Conservation (phyloP, 805 yeast species). For the Candida ficus region DNA sequence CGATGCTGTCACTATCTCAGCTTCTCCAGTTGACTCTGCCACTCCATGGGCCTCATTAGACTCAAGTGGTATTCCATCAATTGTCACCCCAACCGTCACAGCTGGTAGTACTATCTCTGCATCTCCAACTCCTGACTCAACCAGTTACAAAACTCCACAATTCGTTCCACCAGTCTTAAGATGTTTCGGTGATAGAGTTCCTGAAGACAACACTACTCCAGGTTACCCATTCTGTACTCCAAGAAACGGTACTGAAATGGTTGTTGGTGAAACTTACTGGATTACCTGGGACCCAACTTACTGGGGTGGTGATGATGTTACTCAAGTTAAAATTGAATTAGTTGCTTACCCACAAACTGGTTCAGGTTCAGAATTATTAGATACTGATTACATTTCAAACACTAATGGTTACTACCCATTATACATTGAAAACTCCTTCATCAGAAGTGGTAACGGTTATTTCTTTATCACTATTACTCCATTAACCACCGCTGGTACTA, state of each 20-base stretch:
- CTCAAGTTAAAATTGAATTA: conserved; percentile 29
- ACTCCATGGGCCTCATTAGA: conserved; percentile 42
- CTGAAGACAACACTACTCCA: conserved; percentile 20
- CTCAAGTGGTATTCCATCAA: conserved; percentile 38
- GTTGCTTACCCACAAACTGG: conserved; percentile 32
- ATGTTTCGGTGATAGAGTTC: conserved; percentile 39
- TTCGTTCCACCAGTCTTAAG: conserved; percentile 41
- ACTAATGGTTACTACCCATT: conserved; percentile 37
- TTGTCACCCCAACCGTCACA: conserved; percentile 35
- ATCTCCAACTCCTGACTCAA: conserved; percentile 37
- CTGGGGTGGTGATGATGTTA: conserved; percentile 34
- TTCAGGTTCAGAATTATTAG: conserved; percentile 28
- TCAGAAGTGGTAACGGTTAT: conserved; percentile 27
- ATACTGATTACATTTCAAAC: conserved; percentile 31
- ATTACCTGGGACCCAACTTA: conserved; percentile 43
- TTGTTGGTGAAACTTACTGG: conserved; percentile 46
- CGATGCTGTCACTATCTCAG: conserved; percentile 39
- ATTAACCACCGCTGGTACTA: conserved; percentile 28
- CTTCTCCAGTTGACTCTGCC: conserved; percentile 33
- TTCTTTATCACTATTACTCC: conserved; percentile 37
- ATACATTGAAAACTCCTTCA: conserved; percentile 27
- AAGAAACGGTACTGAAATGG: conserved; percentile 35
- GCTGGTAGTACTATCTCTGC: conserved; percentile 32
- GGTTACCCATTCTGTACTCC: conserved; percentile 40
- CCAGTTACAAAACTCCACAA: conserved; percentile 29